A percentile compares a stretch with the other conserved stretches of the same genome.
These are phyloP conservation scores for Arabidopsis suecica DNA, from an alignment of 345 rosid genomes.

Conservation along the genomic window DNA sequence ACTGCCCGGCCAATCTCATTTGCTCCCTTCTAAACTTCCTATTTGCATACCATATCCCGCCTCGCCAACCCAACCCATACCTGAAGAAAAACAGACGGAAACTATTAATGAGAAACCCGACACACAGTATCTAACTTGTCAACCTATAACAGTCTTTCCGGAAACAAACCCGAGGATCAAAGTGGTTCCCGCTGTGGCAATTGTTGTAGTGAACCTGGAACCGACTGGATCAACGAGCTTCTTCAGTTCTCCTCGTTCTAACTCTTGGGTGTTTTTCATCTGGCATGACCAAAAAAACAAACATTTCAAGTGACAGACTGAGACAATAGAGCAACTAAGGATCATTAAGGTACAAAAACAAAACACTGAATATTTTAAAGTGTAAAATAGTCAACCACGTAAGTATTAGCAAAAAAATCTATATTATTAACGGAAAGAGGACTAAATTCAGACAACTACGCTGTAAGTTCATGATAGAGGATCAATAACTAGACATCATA, in stretches of 20 bases:
- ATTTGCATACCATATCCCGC: slow-evolving; percentile 89
- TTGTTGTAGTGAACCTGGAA: slow-evolving; percentile 53
- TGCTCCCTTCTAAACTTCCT: slow-evolving; percentile 83
- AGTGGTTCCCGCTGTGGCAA: slow-evolving; percentile 85
- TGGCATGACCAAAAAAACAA: slow-evolving; percentile 37
- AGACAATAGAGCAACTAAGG: slow-evolving; percentile 3
- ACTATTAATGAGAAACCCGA: background rate
- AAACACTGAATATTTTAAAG: background rate
- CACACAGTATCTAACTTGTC: background rate
- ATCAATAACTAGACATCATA: background rate
- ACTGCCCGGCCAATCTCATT: slow-evolving; percentile 74
- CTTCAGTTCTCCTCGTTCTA: slow-evolving; percentile 74
- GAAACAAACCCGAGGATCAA: slow-evolving; percentile 74
- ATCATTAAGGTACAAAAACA: background rate
- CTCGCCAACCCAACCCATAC: slow-evolving; percentile 94
- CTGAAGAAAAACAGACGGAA: slow-evolving; percentile 45
- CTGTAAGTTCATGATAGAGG: background rate
- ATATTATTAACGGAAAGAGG: background rate
- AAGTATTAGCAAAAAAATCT: background rate
- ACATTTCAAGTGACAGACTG: slow-evolving; percentile 7
- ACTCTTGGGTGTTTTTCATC: slow-evolving; percentile 62
- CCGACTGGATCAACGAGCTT: slow-evolving; percentile 76
- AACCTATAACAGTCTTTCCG: slow-evolving; percentile 23
- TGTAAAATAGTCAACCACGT: background rate
- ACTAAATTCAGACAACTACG: background rate